Evolutionary conservation across 2,329 filamentous ascomycete genomes (phyloP).

Genomic region (Neofusicoccum sp.): DNA sequence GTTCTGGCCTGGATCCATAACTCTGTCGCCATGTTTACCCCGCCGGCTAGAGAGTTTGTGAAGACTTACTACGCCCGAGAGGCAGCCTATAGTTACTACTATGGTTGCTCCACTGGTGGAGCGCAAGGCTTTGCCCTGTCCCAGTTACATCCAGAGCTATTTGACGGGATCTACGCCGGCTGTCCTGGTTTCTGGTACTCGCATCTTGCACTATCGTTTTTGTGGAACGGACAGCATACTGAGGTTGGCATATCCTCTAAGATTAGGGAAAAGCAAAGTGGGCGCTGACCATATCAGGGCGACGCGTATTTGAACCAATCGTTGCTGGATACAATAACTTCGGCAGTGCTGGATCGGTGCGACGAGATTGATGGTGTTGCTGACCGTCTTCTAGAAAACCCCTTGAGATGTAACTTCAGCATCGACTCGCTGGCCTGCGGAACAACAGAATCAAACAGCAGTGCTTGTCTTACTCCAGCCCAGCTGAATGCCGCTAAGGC

Average conservation of each 20-base stretch:
- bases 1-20: conserved; percentile 21
- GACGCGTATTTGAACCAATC: conserved; percentile 28
- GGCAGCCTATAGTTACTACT: conserved; percentile 19
- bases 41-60: conserved; percentile 17
- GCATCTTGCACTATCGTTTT: conserved; percentile 20
- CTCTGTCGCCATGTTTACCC: conserved; percentile 20
- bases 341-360: conserved; percentile 37
- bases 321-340: conserved; percentile 32
- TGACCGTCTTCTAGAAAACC: conserved; percentile 42
- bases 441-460: neutral
- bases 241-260: neutral
- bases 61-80: conserved; percentile 1
- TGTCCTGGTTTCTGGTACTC: conserved; percentile 21
- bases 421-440: conserved; percentile 33
- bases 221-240: conserved; percentile 21
- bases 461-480: conserved; percentile 31
- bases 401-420: conserved; percentile 37
- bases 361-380: conserved; percentile 40
- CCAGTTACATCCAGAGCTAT: conserved; percentile 20
- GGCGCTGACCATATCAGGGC: conserved; percentile 8
- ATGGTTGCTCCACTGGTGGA: conserved; percentile 22
- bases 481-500: conserved; percentile 33
- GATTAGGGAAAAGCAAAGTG: neutral
- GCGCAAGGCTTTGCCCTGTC: conserved; percentile 22
- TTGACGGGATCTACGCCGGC: conserved; percentile 22